phyloP scores from a whole-genome alignment of 208 protist species.

The Acanthamoeba lenticulata region DNA sequence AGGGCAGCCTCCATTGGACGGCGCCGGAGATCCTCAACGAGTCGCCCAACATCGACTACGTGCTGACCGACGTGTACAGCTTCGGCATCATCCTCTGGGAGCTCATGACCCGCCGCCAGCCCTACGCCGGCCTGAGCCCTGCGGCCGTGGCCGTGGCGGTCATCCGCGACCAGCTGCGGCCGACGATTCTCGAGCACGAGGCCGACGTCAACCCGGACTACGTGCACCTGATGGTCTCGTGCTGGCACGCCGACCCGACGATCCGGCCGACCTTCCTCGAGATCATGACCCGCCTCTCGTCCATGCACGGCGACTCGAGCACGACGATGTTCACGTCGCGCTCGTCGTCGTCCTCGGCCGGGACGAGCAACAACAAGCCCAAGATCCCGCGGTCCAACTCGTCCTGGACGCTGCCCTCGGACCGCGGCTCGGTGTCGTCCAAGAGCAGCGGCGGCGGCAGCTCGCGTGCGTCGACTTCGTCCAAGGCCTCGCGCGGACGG shows the following conservation, averaged over 20 bases:
- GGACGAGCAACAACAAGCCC: not conserved
- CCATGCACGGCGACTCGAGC: not conserved
- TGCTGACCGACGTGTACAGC: slow-evolving; percentile 16
- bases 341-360: not conserved
- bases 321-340: not conserved
- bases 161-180: slow-evolving; percentile 23
- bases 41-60: not conserved
- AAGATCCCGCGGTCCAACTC: slow-evolving; percentile 45
- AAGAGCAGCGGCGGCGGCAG: not conserved
- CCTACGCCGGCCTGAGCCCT: not conserved
- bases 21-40: slow-evolving; percentile 44
- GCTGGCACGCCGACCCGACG: slow-evolving; percentile 1
- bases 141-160: slow-evolving; percentile 49
- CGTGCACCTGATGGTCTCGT: not conserved
- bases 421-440: slow-evolving; percentile 5
- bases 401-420: not conserved
- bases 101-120: not conserved
- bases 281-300: not conserved
- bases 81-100: slow-evolving; percentile 51
- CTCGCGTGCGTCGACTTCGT: not conserved
- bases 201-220: not conserved
- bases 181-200: not conserved
- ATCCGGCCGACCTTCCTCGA: slow-evolving; percentile 46
- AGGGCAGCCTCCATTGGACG: slow-evolving; percentile 59
- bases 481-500: not conserved